Evolutionary conservation across 306 rosid species (phyloP).

Genomic region (Astragalus membranaceus): DNA sequence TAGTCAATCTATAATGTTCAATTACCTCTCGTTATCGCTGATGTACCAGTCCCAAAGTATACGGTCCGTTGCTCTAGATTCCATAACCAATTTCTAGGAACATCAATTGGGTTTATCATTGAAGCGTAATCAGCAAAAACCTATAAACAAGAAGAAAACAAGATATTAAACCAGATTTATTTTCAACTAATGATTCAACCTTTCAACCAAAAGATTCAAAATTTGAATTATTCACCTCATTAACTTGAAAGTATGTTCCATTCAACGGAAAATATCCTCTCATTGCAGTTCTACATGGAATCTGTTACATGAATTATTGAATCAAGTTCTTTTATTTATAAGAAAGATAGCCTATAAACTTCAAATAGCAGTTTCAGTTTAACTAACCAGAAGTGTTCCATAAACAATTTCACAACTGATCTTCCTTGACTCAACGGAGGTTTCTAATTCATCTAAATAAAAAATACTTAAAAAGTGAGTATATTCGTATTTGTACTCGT

Average conservation of each 20-base stretch:
- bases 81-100: conserved; percentile 51
- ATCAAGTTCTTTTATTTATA: background rate
- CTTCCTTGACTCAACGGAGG: background rate
- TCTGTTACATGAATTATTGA: conserved; percentile 29
- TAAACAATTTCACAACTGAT: conserved; percentile 21
- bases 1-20: background rate
- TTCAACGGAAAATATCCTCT: conserved; percentile 56
- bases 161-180: background rate
- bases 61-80: conserved; percentile 1
- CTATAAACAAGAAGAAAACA: background rate
- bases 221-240: conserved; percentile 41
- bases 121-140: conserved; percentile 57
- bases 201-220: background rate
- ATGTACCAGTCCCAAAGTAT: conserved; percentile 47
- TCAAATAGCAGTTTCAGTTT: background rate
- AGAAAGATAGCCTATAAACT: background rate
- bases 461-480: background rate
- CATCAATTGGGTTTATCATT: conserved; percentile 41
- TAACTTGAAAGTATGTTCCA: conserved; percentile 79
- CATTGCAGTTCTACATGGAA: conserved; percentile 68
- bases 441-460: conserved; percentile 18
- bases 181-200: background rate
- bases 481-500: background rate
- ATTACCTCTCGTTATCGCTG: conserved; percentile 45
- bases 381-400: conserved; percentile 64